Conservation (phyloP, 495 filamentous ascomycete genomes). For the Viridothelium virens region DNA sequence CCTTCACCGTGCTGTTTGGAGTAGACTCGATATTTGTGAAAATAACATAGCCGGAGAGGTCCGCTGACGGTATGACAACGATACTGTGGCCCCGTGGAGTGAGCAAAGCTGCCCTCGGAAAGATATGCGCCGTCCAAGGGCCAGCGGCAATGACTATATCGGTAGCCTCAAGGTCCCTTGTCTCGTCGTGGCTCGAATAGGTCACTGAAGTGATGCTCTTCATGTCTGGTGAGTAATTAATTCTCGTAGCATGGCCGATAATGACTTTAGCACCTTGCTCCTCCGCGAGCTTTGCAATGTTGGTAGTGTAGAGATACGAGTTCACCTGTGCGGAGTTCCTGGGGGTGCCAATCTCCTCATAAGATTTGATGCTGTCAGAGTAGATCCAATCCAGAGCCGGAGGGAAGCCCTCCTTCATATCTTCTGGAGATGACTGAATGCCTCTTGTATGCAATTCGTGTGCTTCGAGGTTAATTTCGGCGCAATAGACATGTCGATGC, state of each 20-base stretch:
- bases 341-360: background rate
- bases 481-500: constrained; percentile 14
- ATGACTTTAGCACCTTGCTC: background rate
- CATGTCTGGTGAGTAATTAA: background rate
- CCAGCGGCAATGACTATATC: background rate
- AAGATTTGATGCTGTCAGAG: background rate
- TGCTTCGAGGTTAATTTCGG: background rate
- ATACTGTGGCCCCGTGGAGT: background rate
- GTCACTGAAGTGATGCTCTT: background rate
- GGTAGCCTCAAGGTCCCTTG: background rate
- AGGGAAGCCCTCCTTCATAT: background rate
- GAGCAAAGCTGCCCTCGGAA: background rate
- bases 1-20: background rate
- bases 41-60: background rate
- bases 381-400: background rate
- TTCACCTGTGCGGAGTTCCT: background rate
- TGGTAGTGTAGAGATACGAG: background rate
- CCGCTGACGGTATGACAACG: background rate
- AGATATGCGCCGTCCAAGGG: background rate
- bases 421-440: background rate
- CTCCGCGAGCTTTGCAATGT: background rate
- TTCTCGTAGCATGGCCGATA: background rate
- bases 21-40: background rate
- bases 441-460: background rate
- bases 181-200: background rate